Percentiles rank a stretch among this genome's conserved stretches.
Conservation (phyloP, 1,284 basidiomycete species). For the Xerocomus cyaneibrunnescens region DNA sequence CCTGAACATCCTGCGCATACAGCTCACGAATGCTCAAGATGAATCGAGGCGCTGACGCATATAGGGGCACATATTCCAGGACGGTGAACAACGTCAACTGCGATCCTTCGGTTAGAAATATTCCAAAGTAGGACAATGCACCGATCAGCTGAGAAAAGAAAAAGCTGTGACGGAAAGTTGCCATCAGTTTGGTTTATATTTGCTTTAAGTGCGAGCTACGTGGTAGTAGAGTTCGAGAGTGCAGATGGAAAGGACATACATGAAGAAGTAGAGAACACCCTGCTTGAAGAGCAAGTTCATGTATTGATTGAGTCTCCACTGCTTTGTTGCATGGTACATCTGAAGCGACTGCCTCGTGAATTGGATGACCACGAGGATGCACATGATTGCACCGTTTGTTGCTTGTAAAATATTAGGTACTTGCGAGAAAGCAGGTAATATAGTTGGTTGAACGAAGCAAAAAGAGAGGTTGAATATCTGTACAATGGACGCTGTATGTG, state of each 20-base stretch:
- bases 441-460: background rate
- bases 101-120: background rate
- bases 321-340: background rate
- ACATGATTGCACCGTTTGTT: background rate
- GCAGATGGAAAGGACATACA: too few species aligned
- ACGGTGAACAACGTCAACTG: background rate
- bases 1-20: too few species aligned
- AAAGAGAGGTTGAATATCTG: background rate
- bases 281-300: background rate
- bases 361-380: background rate
- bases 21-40: too few species aligned
- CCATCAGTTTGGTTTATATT: too few species aligned
- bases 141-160: background rate
- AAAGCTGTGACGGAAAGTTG: background rate
- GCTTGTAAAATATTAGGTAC: background rate
- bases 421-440: background rate
- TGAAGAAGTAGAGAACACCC: too few species aligned
- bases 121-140: background rate
- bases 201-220: too few species aligned
- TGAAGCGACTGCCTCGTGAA: background rate
- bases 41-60: background rate
- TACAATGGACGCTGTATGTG: background rate
- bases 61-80: slow-evolving; percentile 1
- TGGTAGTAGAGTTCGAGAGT: background rate
- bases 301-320: background rate